These are phyloP conservation scores for Cadophora malorum DNA, from an alignment of 2,329 filamentous ascomycete genomes.

Conservation along the genomic window DNA sequence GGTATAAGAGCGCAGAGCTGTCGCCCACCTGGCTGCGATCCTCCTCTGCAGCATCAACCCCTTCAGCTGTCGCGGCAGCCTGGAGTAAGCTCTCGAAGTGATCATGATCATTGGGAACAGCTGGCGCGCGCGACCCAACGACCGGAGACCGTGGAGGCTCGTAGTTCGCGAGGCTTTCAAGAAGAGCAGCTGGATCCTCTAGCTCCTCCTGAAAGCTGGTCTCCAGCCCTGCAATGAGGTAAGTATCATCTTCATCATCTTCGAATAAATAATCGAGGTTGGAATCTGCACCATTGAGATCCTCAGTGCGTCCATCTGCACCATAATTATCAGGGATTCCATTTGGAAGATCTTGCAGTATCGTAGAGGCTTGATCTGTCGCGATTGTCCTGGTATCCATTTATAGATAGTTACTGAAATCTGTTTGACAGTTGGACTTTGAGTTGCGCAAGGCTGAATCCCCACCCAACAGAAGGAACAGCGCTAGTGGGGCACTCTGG, in stretches of 20 bases:
- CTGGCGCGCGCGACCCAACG: not conserved
- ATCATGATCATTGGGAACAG: slow-evolving; percentile 26
- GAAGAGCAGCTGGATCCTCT: slow-evolving; percentile 38
- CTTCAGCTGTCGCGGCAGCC: slow-evolving; percentile 40
- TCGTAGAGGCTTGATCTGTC: slow-evolving; percentile 17
- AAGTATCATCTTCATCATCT: slow-evolving; percentile 29
- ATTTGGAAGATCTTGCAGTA: slow-evolving; percentile 19
- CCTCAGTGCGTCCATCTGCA: slow-evolving; percentile 15
- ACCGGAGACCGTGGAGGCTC: slow-evolving; percentile 22
- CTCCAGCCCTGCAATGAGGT: slow-evolving; percentile 33
- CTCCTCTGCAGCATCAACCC: slow-evolving; percentile 2
- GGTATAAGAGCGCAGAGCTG: slow-evolving; percentile 9
- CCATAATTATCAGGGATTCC: not conserved
- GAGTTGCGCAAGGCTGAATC: not conserved
- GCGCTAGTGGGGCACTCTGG: too few species aligned
- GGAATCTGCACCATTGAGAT: slow-evolving; percentile 29
- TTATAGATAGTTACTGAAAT: not conserved
- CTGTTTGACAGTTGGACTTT: not conserved
- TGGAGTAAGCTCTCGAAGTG: slow-evolving; percentile 41
- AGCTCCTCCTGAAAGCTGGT: slow-evolving; percentile 31
- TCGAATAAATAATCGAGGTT: slow-evolving; percentile 23
- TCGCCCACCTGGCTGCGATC: slow-evolving; percentile 16
- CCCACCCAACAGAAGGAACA: too few species aligned
- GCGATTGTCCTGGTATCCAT: slow-evolving; percentile 14
- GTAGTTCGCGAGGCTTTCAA: slow-evolving; percentile 40